Percentiles rank a stretch among this genome's conserved stretches.
These are phyloP conservation scores for Neofusicoccum kwambonambiense DNA, from an alignment of 2,329 filamentous ascomycete species.

Conservation along the genomic window DNA sequence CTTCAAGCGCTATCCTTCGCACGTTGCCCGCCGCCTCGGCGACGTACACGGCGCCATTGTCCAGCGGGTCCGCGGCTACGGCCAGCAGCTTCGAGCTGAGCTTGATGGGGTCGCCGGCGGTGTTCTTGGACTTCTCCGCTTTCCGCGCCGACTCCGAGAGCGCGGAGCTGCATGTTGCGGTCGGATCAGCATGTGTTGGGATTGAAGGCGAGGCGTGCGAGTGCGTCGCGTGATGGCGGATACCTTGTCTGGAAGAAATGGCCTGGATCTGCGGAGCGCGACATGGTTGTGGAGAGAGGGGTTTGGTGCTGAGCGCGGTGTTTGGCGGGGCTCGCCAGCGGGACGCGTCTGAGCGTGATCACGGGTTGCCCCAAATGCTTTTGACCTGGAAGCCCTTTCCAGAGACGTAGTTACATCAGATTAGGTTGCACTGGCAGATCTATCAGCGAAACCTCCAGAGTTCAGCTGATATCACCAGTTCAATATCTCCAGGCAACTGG, in stretches of 20 bases:
- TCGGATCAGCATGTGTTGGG: conserved; percentile 3
- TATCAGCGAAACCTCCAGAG: too few relatives aligned
- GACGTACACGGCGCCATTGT: conserved; percentile 65
- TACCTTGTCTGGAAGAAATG: conserved; percentile 95
- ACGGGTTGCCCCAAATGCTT: background rate
- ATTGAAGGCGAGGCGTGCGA: background rate
- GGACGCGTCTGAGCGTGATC: conserved; percentile 18
- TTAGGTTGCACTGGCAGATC: too few relatives aligned
- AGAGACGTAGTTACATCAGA: too few relatives aligned
- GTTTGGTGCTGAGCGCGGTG: background rate
- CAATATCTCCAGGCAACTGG: background rate
- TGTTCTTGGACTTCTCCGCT: conserved; percentile 74
- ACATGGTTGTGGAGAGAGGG: conserved; percentile 45
- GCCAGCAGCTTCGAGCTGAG: conserved; percentile 86
- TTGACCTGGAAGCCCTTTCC: too few relatives aligned
- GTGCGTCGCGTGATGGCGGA: conserved; percentile 30
- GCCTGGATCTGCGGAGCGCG: conserved; percentile 69
- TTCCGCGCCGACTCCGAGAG: conserved; percentile 58
- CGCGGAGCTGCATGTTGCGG: conserved; percentile 44
- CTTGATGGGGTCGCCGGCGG: conserved; percentile 74
- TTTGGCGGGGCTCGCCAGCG: conserved; percentile 9
- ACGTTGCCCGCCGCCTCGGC: conserved; percentile 85
- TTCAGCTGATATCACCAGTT: background rate
- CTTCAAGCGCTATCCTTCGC: conserved; percentile 71
- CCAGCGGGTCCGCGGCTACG: conserved; percentile 64